These are phyloP conservation scores for Neurospora tetraspora DNA, from an alignment of 495 filamentous ascomycete genomes.

Conservation along the genomic window DNA sequence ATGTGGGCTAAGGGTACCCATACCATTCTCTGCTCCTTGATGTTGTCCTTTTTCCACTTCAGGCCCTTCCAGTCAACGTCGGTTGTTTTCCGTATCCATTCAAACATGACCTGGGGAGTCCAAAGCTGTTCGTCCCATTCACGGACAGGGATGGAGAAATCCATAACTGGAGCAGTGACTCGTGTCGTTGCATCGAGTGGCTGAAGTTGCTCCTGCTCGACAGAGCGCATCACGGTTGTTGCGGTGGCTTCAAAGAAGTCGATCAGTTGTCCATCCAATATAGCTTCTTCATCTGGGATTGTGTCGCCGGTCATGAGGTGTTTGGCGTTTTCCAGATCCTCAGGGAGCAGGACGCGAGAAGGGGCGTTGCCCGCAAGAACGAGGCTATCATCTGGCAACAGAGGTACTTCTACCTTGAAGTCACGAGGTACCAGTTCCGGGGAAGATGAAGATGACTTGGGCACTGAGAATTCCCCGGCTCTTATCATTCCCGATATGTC, in stretches of 20 bases:
- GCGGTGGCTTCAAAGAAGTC: conserved; percentile 38
- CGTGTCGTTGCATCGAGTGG: conserved; percentile 47
- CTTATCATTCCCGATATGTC: conserved; percentile 15
- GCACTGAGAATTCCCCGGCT: conserved; percentile 8
- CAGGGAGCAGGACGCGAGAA: conserved; percentile 4
- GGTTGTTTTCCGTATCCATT: conserved; percentile 19
- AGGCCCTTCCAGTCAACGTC: conserved; percentile 15
- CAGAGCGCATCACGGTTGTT: conserved; percentile 24
- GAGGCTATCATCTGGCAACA: conserved; percentile 6
- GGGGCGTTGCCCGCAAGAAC: conserved; percentile 1
- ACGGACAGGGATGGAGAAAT: conserved; percentile 45
- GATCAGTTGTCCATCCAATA: conserved; percentile 30
- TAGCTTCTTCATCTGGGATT: background rate
- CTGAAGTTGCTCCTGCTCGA: conserved; percentile 54
- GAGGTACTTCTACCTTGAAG: conserved; percentile 17
- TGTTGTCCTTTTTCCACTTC: conserved; percentile 33
- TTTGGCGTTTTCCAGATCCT: conserved; percentile 13
- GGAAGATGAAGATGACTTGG: background rate
- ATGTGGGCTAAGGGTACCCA: conserved; percentile 37
- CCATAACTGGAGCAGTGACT: conserved; percentile 48
- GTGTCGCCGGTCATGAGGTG: conserved; percentile 16
- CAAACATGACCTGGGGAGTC: conserved; percentile 16
- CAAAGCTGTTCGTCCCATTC: conserved; percentile 41
- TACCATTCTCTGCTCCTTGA: conserved; percentile 33
- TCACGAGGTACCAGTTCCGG: conserved; percentile 5